A percentile compares a stretch with the other conserved stretches of the same genome.
Conservation (phyloP, 2,329 filamentous ascomycete genomes). For the Xylariales sp. region DNA sequence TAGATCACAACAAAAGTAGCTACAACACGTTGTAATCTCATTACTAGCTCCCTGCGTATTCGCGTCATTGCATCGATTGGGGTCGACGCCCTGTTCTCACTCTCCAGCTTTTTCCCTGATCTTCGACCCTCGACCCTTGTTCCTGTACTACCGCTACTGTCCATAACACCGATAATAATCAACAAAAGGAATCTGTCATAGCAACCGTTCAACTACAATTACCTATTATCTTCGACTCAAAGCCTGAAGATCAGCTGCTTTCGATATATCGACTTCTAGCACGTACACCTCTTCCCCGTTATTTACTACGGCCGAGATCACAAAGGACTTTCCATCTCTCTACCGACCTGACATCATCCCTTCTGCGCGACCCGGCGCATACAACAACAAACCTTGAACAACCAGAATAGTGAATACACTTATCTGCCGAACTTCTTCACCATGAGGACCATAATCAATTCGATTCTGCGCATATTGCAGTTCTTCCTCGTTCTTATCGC, state of each 20-base stretch:
- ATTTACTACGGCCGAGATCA: conserved; percentile 10
- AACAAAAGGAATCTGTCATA: conserved; percentile 24
- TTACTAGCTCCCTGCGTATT: conserved; percentile 5
- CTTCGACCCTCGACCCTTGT: conserved; percentile 24
- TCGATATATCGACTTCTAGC: background rate
- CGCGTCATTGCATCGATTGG: conserved; percentile 11
- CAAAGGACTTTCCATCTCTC: background rate
- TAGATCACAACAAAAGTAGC: conserved; percentile 7
- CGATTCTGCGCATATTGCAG: conserved; percentile 61
- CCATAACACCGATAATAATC: conserved; percentile 30
- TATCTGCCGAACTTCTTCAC: background rate
- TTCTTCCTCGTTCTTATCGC: conserved; percentile 64
- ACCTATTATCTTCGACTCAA: conserved; percentile 1
- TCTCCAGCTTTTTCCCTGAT: conserved; percentile 3
- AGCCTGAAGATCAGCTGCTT: background rate
- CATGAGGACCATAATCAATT: conserved; percentile 55
- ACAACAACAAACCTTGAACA: background rate
- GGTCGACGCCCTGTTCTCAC: background rate
- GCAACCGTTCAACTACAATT: conserved; percentile 10
- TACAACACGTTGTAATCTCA: background rate
- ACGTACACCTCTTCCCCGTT: background rate
- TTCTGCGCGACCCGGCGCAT: background rate
- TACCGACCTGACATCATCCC: background rate
- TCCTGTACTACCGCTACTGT: conserved; percentile 9
- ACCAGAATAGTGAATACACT: background rate